Evolutionary conservation across 2,329 filamentous ascomycete species (phyloP).

Genomic region (Ustulina deusta): DNA sequence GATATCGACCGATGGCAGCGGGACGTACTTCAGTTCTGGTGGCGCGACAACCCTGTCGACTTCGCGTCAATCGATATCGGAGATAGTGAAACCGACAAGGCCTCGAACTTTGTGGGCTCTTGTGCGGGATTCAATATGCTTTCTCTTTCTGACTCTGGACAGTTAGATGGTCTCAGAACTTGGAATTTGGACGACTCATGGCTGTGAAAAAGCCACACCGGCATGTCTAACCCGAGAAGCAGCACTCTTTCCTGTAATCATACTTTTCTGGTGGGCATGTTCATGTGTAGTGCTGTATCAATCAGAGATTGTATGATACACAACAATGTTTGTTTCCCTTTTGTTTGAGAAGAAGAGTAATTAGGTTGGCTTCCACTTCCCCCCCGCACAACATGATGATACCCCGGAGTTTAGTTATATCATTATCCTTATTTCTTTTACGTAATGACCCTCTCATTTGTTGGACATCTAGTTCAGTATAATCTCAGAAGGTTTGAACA

Average conservation of each 20-base stretch:
- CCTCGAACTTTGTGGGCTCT: constrained; percentile 37
- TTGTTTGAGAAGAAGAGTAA: background rate
- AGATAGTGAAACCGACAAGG: constrained; percentile 40
- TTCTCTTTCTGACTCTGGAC: constrained; percentile 43
- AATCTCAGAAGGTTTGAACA: background rate
- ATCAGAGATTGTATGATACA: constrained; percentile 2
- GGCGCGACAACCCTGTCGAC: constrained; percentile 52
- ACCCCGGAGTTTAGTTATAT: constrained; percentile 22
- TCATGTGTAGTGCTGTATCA: background rate
- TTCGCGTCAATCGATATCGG: constrained; percentile 35
- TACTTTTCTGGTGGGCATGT: background rate
- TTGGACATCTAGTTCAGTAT: constrained; percentile 5
- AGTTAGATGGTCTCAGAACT: constrained; percentile 40
- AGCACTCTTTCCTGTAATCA: background rate
- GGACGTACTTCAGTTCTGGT: constrained; percentile 58
- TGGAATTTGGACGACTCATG: constrained; percentile 42
- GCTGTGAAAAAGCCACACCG: constrained; percentile 28
- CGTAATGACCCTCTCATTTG: background rate
- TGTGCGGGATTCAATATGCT: constrained; percentile 28
- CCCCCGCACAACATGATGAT: constrained; percentile 6
- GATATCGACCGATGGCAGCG: constrained; percentile 57
- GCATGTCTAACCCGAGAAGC: background rate
- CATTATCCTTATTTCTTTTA: constrained; percentile 2
- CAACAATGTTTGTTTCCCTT: constrained; percentile 9
- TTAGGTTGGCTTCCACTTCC: background rate